Evolutionary conservation across 2,329 filamentous ascomycete genomes (phyloP), one percentile per base, ranked within the genome.

Genomic region (Hortaea sp.): DNA sequence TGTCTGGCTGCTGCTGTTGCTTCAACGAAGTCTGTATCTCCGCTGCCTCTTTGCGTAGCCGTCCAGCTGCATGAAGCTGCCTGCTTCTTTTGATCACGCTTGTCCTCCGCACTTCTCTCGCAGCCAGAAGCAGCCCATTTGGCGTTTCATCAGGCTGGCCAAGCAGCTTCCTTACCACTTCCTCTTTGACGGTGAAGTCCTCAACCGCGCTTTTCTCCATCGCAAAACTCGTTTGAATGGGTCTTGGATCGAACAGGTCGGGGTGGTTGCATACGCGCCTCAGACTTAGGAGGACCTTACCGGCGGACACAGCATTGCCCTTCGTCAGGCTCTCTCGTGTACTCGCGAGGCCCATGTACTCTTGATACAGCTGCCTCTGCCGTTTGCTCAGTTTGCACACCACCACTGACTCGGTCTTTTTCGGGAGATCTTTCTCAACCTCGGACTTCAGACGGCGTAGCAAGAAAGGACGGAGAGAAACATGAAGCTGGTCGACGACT

Each of bases 221-320:
- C 3, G 88, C 87, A 64, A 95, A 94, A 1, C 92, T 97, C 0
- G 90, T 98, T 68, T 94, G 92, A 58, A 98, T 97, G 1, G 88
- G 89, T 11, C 92, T 81, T 49, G 94, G 94, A 56, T 97, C 85
- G 59, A 98, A 98, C 6, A 98, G 75, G 66, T 98, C 92, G 0
- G 92, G 94, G 61, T 98, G 92, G 57, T 98, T 98, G 74, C 92
- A 98, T 43, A 98, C 94, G 64, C 97, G 95, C 42, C 92, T 82
- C 44, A 98, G 74, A 63, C 95, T 92, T 88, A 98, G 95, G 43
- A 98, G 71, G 65, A 94, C 97, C 63, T 95, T 95, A 68, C 97
- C 97, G 63, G 98, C 95, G 12, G 88, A 95, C 53, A 98, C 79
- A 63, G 95, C 95, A 59, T 97, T 98, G 29, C 92, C 92, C 1